Evolutionary conservation across 169 alveolate genomes (phyloP).

Genomic region (Plasmodium vinckei): DNA sequence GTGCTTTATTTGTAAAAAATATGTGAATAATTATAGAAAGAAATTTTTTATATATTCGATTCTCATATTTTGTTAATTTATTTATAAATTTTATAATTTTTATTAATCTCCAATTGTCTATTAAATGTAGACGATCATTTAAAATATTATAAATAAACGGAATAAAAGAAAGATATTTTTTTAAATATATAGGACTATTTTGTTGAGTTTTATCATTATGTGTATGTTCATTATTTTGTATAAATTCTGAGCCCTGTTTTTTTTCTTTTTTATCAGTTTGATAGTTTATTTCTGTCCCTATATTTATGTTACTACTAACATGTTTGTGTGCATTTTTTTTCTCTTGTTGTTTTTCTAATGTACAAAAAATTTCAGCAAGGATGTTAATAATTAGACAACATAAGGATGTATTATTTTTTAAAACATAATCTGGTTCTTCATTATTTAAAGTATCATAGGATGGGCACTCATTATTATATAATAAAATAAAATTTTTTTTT

Average conservation of each 20-base stretch:
- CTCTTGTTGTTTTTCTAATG: not conserved
- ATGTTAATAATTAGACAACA: slow-evolving; percentile 55
- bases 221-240: not conserved
- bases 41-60: slow-evolving; percentile 42
- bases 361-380: slow-evolving; percentile 39
- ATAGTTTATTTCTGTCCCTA: not conserved
- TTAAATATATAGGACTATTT: not conserved
- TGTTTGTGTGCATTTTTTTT: not conserved
- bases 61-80: slow-evolving; percentile 37
- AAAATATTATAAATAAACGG: slow-evolving; percentile 41
- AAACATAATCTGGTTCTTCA: slow-evolving; percentile 7
- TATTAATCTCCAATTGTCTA: slow-evolving; percentile 56
- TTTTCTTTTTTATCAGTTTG: not conserved
- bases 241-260: not conserved
- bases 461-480: slow-evolving; percentile 24
- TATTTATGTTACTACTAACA: not conserved
- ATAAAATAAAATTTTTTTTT: slow-evolving; percentile 21
- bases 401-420: slow-evolving; percentile 20
- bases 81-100: slow-evolving; percentile 40
- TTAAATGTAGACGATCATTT: slow-evolving; percentile 30
- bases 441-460: slow-evolving; percentile 14
- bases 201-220: not conserved
- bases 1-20: slow-evolving; percentile 49
- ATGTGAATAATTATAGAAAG: slow-evolving; percentile 48
- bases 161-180: slow-evolving; percentile 34